phyloP scores from a whole-genome alignment of 2,329 filamentous ascomycete genomes.

The Beauveria scarabaeidicola region DNA sequence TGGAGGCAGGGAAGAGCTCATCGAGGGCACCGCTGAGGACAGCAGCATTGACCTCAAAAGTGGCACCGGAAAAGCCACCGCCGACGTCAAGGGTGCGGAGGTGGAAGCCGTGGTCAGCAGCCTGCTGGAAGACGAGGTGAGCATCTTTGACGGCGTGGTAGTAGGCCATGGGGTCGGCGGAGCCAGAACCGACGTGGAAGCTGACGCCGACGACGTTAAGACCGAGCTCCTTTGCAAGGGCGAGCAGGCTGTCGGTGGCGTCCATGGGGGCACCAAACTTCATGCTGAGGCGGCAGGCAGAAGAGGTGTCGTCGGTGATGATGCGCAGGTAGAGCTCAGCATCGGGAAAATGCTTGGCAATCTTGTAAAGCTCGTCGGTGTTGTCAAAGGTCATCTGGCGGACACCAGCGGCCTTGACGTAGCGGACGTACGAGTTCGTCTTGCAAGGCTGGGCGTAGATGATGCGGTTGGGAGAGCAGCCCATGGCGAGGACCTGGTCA shows the following conservation, averaged over 20 bases:
- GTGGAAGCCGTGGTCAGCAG: constrained; percentile 63
- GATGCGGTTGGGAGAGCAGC: constrained; percentile 80
- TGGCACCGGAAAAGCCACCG: constrained; percentile 84
- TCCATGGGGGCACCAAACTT: constrained; percentile 95
- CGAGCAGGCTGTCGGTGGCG: constrained; percentile 65
- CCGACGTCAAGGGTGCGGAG: constrained; percentile 89
- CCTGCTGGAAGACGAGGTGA: constrained; percentile 80
- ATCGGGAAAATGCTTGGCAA: constrained; percentile 80
- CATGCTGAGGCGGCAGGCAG: constrained; percentile 87
- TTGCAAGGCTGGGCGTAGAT: constrained; percentile 99
- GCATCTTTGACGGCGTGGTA: constrained; percentile 86
- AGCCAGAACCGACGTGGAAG: constrained; percentile 96
- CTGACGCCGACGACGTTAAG: constrained; percentile 93
- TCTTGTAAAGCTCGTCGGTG: constrained; percentile 94
- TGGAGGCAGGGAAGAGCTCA: constrained; percentile 70
- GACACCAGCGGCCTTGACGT: constrained; percentile 74
- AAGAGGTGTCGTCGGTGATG: constrained; percentile 90
- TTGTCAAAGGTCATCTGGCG: constrained; percentile 99
- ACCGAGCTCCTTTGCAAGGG: constrained; percentile 69
- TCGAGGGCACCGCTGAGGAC: constrained; percentile 75
- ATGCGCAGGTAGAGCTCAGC: constrained; percentile 93
- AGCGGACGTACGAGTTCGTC: constrained; percentile 95
- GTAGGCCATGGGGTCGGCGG: constrained; percentile 87
- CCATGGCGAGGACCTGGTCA: constrained; percentile 77
- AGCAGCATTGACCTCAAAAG: constrained; percentile 81